Conservation (phyloP, 768 basidiomycete species). For the Daedaleopsis nitida region DNA sequence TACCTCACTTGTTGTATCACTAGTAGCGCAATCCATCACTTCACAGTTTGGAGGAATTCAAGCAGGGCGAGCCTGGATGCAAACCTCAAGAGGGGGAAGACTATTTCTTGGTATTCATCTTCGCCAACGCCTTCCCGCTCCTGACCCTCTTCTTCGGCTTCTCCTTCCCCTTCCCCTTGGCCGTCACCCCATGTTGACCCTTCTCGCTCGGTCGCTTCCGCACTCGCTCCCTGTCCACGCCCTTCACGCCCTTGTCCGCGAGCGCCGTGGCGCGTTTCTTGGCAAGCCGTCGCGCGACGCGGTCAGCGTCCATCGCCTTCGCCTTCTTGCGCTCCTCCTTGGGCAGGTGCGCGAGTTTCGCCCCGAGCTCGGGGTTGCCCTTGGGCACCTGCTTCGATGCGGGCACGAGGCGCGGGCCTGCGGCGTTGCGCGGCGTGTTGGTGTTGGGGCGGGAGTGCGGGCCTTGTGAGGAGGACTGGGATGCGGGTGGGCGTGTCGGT, state of each 20-base stretch:
- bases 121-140: slow-evolving; percentile 55
- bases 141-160: slow-evolving; percentile 48
- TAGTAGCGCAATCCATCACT: slow-evolving; percentile 7
- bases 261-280: slow-evolving; percentile 85
- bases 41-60: not conserved
- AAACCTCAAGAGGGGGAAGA: not conserved
- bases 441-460: not conserved
- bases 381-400: slow-evolving; percentile 51
- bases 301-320: slow-evolving; percentile 79
- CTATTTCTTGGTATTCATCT: slow-evolving; percentile 62
- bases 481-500: slow-evolving; percentile 15
- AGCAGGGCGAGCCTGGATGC: not conserved
- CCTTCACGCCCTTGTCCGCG: slow-evolving; percentile 39
- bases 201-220: slow-evolving; percentile 43
- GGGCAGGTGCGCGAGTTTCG: slow-evolving; percentile 71
- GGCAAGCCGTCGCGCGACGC: slow-evolving; percentile 80
- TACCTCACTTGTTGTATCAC: slow-evolving; percentile 22
- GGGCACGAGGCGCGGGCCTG: slow-evolving; percentile 8
- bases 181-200: not conserved
- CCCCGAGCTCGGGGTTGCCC: slow-evolving; percentile 82
- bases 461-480: slow-evolving; percentile 24
- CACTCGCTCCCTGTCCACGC: slow-evolving; percentile 47
- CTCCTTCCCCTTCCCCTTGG: slow-evolving; percentile 29
- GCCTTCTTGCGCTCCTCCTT: slow-evolving; percentile 85
- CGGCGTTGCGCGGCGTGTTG: not conserved